A percentile compares a stretch with the other conserved stretches of the same genome.
phyloP scores from a whole-genome alignment of 164 flowering plant genomes.

The Magnolia sinica region DNA sequence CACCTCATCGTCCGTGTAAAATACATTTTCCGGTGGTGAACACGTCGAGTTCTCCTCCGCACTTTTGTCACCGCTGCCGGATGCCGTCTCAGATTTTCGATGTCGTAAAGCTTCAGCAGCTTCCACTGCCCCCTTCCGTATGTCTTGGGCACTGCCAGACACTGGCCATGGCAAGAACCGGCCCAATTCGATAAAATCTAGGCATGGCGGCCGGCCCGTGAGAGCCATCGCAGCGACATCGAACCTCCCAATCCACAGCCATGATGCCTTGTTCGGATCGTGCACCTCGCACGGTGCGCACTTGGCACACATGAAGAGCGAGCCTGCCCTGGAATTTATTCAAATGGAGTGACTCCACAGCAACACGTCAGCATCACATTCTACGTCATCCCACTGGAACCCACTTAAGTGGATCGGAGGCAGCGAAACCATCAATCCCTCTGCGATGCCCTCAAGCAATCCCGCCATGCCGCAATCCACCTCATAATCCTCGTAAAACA shows the following conservation, averaged over 20 bases:
- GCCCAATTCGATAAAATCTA: slow-evolving; percentile 20
- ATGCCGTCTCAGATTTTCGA: neutral
- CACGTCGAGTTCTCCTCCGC: neutral
- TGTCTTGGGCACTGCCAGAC: slow-evolving; percentile 17
- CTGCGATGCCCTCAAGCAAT: slow-evolving; percentile 26
- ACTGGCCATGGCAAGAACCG: slow-evolving; percentile 22
- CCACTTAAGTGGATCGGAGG: slow-evolving; percentile 11
- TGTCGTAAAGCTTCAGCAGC: slow-evolving; percentile 20
- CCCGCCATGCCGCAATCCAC: slow-evolving; percentile 28
- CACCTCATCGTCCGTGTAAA: too few species aligned
- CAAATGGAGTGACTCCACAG: slow-evolving; percentile 26
- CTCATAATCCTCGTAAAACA: slow-evolving; percentile 25
- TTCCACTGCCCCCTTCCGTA: slow-evolving; percentile 15
- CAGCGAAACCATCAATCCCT: slow-evolving; percentile 31
- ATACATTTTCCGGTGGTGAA: neutral
- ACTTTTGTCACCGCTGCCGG: neutral
- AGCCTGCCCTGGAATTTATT: neutral
- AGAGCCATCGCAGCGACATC: slow-evolving; percentile 65
- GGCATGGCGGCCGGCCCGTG: neutral
- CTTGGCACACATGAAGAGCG: slow-evolving; percentile 8
- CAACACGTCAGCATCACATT: slow-evolving; percentile 13
- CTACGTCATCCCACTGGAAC: slow-evolving; percentile 23
- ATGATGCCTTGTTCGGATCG: slow-evolving; percentile 55
- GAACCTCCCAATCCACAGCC: slow-evolving; percentile 70
- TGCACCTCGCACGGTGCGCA: slow-evolving; percentile 68